Conservation (phyloP, 257 asterid species). For the Cynanchum wilfordii region DNA sequence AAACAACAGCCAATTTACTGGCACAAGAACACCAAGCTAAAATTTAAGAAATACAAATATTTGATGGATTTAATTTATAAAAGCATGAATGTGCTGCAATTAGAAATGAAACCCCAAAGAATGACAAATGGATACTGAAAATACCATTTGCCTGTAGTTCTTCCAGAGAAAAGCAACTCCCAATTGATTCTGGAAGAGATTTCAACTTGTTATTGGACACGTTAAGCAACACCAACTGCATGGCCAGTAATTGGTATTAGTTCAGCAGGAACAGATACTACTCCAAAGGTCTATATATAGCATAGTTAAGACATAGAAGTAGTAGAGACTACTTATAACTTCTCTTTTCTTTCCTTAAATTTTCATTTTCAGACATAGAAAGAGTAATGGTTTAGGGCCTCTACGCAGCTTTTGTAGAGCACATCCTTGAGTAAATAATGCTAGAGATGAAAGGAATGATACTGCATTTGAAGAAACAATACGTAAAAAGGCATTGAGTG, state of each 20-base stretch:
- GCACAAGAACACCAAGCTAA: not conserved
- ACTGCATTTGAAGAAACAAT: not conserved
- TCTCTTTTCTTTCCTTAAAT: not conserved
- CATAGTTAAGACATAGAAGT: not conserved
- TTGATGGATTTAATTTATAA: not conserved
- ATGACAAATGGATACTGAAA: constrained; percentile 14
- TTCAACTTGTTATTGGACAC: constrained; percentile 80
- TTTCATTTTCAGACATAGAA: not conserved
- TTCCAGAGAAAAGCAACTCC: constrained; percentile 92
- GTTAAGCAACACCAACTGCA: constrained; percentile 85
- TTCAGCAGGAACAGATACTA: not conserved
- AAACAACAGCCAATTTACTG: not conserved
- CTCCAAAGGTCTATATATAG: no score
- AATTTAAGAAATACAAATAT: not conserved
- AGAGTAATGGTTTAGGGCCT: no score
- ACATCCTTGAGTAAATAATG: not conserved
- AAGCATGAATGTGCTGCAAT: not conserved
- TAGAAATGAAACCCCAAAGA: constrained; percentile 1
- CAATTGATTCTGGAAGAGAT: constrained; percentile 86
- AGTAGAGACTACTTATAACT: not conserved
- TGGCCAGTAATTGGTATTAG: constrained; percentile 12
- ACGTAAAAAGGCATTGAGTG: not conserved
- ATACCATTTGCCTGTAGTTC: constrained; percentile 97
- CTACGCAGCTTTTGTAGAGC: no score
- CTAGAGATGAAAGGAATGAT: not conserved